phyloP scores from a whole-genome alignment of 164 flowering plant genomes.

The Sedum album region DNA sequence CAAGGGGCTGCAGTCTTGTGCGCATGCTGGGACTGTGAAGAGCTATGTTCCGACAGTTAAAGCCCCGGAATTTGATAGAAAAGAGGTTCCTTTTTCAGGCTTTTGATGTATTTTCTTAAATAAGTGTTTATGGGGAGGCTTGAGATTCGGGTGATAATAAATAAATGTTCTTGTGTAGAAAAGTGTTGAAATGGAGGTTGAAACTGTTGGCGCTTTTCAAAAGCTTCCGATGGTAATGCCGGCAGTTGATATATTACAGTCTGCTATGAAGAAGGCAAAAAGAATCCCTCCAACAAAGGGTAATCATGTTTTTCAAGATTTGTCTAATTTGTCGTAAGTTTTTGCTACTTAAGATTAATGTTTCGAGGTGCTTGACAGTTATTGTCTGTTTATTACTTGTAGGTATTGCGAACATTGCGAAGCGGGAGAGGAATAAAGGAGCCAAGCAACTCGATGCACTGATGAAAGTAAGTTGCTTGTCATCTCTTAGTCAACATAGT shows the following conservation, averaged over 20 bases:
- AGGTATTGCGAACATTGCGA: conserved; percentile 92
- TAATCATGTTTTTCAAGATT: conserved; percentile 14
- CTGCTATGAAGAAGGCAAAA: conserved; percentile 75
- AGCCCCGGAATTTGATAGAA: background rate
- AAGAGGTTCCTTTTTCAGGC: background rate
- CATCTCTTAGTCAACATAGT: too few relatives aligned
- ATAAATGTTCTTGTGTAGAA: conserved; percentile 30
- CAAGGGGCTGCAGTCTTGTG: conserved; percentile 41
- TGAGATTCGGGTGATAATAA: background rate
- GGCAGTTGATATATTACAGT: conserved; percentile 63
- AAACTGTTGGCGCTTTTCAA: conserved; percentile 83
- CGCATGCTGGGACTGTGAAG: conserved; percentile 41
- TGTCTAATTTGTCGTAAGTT: background rate
- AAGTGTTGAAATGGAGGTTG: conserved; percentile 20
- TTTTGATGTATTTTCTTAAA: background rate
- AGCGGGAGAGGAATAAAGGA: conserved; percentile 88
- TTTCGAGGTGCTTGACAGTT: background rate
- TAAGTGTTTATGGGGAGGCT: background rate
- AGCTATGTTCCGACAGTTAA: conserved; percentile 41
- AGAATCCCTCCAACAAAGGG: conserved; percentile 78
- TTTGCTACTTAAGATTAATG: background rate
- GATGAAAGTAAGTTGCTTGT: conserved; percentile 57
- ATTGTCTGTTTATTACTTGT: conserved; percentile 10
- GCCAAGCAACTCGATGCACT: conserved; percentile 93
- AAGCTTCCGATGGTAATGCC: conserved; percentile 97